A percentile compares a stretch with the other conserved stretches of the same genome.
Conservation (phyloP, 2,329 filamentous ascomycete species). For the Trichoderma arundinaceum region DNA sequence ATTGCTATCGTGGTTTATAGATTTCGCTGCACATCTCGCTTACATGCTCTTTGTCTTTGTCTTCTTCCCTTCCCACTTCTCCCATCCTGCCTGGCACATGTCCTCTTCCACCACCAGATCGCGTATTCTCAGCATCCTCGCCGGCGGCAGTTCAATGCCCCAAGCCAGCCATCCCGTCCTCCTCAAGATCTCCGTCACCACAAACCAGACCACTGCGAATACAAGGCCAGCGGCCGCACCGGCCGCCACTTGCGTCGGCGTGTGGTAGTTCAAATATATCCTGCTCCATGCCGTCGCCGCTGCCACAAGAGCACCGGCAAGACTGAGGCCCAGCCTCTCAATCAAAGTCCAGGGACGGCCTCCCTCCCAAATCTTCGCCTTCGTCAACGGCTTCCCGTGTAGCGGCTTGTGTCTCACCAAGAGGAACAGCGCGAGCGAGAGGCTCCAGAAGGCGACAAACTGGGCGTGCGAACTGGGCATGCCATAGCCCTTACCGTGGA, state of each 20-base stretch:
- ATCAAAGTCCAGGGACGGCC: constrained; percentile 61
- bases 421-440: constrained; percentile 84
- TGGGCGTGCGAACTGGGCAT: constrained; percentile 97
- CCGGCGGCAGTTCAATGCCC: constrained; percentile 69
- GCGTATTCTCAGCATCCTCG: constrained; percentile 72
- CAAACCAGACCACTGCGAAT: constrained; percentile 81
- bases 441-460: constrained; percentile 89
- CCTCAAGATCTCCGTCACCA: constrained; percentile 69
- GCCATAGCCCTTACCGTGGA: constrained; percentile 91
- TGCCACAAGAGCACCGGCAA: constrained; percentile 66
- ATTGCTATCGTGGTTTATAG: not conserved
- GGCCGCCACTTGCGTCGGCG: constrained; percentile 81
- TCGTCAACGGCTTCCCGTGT: not conserved
- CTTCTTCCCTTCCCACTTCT: constrained; percentile 75
- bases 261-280: constrained; percentile 93
- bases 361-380: not conserved
- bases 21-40: not conserved
- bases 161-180: constrained; percentile 72
- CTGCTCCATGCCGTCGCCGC: constrained; percentile 78
- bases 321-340: constrained; percentile 62
- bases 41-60: constrained; percentile 40
- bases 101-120: constrained; percentile 90
- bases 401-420: constrained; percentile 75
- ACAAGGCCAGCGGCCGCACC: constrained; percentile 73
- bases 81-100: constrained; percentile 89